A percentile compares a stretch with the other conserved stretches of the same genome.
phyloP scores from a whole-genome alignment of 2,329 filamentous ascomycete genomes.

The Fusarium sp. region DNA sequence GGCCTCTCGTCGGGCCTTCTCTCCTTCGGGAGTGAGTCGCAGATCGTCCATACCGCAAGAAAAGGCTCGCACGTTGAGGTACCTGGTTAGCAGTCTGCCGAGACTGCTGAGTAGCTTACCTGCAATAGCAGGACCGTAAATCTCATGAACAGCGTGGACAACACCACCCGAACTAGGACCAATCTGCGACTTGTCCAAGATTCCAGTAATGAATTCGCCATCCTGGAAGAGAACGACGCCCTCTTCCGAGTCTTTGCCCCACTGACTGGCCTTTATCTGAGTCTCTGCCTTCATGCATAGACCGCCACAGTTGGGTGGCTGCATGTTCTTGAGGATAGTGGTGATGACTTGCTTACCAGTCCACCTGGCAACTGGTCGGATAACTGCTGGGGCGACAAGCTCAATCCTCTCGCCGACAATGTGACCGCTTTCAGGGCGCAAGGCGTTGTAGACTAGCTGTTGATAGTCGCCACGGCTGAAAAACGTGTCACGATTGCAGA shows the following conservation, averaged over 20 bases:
- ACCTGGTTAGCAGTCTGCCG: constrained; percentile 88
- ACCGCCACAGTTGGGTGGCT: constrained; percentile 78
- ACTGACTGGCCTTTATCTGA: constrained; percentile 81
- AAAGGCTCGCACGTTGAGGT: constrained; percentile 93
- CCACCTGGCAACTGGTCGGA: constrained; percentile 87
- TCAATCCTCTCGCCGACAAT: constrained; percentile 85
- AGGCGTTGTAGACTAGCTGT: constrained; percentile 89
- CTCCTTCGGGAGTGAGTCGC: constrained; percentile 83
- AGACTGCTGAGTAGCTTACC: constrained; percentile 90
- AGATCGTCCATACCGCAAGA: constrained; percentile 98
- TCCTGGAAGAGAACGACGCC: constrained; percentile 84
- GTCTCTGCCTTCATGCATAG: constrained; percentile 84
- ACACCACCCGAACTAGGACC: constrained; percentile 88
- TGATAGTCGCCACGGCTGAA: constrained; percentile 91
- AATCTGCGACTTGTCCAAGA: constrained; percentile 95
- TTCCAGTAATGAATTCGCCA: constrained; percentile 88
- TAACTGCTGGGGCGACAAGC: constrained; percentile 81
- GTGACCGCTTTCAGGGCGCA: constrained; percentile 91
- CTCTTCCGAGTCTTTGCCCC: constrained; percentile 83
- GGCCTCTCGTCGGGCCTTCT: constrained; percentile 75
- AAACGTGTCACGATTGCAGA: constrained; percentile 92
- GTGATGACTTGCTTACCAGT: constrained; percentile 97
- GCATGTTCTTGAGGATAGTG: constrained; percentile 92
- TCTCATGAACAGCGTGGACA: constrained; percentile 91
- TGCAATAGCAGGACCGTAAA: constrained; percentile 88